Conservation (phyloP, 345 rosid genomes). For the Eucalyptus erythrocorys region DNA sequence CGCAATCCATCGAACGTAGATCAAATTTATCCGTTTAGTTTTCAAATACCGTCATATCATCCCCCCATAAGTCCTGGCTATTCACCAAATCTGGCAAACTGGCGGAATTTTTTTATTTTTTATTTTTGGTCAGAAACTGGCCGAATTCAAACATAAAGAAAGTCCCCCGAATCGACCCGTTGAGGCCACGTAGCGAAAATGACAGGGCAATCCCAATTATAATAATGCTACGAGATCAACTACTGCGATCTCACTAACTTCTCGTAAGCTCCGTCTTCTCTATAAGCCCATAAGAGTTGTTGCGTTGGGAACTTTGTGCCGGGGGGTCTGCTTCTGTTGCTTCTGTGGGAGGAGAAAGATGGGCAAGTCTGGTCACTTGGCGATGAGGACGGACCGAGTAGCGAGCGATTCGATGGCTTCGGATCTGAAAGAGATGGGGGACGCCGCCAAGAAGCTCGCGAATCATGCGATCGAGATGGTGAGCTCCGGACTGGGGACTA, state of each 20-base stretch:
- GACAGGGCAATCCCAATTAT: background rate
- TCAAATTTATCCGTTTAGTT: background rate
- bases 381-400: constrained; percentile 30
- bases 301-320: background rate
- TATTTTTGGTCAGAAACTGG: background rate
- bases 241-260: background rate
- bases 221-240: background rate
- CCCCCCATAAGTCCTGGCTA: background rate
- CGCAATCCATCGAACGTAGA: background rate
- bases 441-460: constrained; percentile 36
- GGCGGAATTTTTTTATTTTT: too few species aligned
- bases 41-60: background rate
- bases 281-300: background rate
- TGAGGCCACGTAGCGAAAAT: background rate
- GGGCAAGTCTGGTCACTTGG: constrained; percentile 23
- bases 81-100: background rate
- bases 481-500: constrained; percentile 59
- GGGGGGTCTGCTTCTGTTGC: background rate
- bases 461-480: constrained; percentile 35
- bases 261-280: background rate
- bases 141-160: background rate
- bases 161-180: background rate
- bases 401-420: constrained; percentile 18
- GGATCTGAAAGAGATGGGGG: constrained; percentile 33
- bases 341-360: background rate